A percentile compares a stretch with the other conserved stretches of the same genome.
Conservation (phyloP, 208 protist genomes). For the Strigomonas culicis region DNA sequence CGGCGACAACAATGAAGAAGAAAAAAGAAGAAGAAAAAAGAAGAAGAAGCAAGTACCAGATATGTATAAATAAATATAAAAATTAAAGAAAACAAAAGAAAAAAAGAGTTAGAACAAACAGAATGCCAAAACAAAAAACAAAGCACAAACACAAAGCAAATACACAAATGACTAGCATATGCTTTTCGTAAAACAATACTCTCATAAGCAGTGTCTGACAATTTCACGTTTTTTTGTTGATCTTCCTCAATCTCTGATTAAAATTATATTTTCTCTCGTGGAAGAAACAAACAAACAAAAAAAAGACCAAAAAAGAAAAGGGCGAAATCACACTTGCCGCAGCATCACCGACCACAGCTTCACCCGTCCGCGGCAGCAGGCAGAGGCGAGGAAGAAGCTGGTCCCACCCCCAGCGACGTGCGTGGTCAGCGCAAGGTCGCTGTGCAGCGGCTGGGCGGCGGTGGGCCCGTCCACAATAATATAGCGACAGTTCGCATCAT, state of each 20-base stretch:
- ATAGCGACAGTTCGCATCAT: not conserved
- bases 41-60: not conserved
- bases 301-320: not conserved
- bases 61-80: constrained; percentile 3
- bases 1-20: not conserved
- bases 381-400: constrained; percentile 66
- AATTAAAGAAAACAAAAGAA: constrained; percentile 16
- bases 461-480: constrained; percentile 35
- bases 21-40: constrained; percentile 3
- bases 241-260: too few species aligned
- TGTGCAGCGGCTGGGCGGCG: constrained; percentile 42
- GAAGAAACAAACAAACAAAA: constrained; percentile 2
- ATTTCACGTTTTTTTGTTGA: too few species aligned
- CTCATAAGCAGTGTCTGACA: too few species aligned
- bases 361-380: constrained; percentile 69
- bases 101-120: constrained; percentile 16
- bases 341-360: constrained; percentile 68
- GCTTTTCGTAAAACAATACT: too few species aligned
- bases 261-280: too few species aligned
- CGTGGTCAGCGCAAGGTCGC: constrained; percentile 39
- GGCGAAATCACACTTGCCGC: constrained; percentile 6
- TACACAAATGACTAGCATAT: not conserved
- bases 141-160: not conserved
- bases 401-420: constrained; percentile 48
- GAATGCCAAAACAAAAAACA: constrained; percentile 1